Evolutionary conservation across 768 basidiomycete genomes (phyloP).

Genomic region (Naganishia vaughanmartiniae): DNA sequence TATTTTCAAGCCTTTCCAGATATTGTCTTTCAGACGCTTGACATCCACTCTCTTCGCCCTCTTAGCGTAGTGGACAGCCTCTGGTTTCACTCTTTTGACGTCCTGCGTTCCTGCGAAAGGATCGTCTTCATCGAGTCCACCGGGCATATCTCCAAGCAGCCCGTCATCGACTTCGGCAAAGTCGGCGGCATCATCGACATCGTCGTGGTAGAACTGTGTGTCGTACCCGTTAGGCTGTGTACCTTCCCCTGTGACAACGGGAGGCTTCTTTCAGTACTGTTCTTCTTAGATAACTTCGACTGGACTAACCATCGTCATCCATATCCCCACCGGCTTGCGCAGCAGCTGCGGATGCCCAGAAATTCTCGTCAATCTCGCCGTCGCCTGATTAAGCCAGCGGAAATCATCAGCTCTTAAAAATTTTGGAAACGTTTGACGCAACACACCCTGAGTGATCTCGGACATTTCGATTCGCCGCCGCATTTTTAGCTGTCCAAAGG

Average conservation of each 20-base stretch:
- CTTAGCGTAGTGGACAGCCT: conserved; percentile 89
- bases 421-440: not conserved
- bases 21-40: conserved; percentile 92
- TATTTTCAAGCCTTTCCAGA: conserved; percentile 89
- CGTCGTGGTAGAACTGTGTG: conserved; percentile 91
- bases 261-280: not conserved
- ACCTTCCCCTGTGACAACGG: not conserved
- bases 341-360: conserved; percentile 94
- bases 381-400: conserved; percentile 55
- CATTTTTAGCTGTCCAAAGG: conserved; percentile 71
- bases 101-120: conserved; percentile 74
- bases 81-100: conserved; percentile 74
- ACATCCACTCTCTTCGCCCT: conserved; percentile 96
- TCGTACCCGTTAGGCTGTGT: conserved; percentile 68
- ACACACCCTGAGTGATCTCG: conserved; percentile 17
- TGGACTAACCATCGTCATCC: conserved; percentile 58
- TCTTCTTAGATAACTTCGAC: not conserved
- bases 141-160: conserved; percentile 34
- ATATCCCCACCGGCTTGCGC: conserved; percentile 61
- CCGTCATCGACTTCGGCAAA: conserved; percentile 62
- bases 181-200: conserved; percentile 73
- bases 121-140: conserved; percentile 65
- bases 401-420: not conserved
- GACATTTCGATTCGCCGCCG: conserved; percentile 60
- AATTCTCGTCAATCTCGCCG: conserved; percentile 90